Evolutionary conservation across 1,139 yeast species (phyloP), one percentile per base, ranked within the genome.

Genomic region (Magnusiomyces magnusii): DNA sequence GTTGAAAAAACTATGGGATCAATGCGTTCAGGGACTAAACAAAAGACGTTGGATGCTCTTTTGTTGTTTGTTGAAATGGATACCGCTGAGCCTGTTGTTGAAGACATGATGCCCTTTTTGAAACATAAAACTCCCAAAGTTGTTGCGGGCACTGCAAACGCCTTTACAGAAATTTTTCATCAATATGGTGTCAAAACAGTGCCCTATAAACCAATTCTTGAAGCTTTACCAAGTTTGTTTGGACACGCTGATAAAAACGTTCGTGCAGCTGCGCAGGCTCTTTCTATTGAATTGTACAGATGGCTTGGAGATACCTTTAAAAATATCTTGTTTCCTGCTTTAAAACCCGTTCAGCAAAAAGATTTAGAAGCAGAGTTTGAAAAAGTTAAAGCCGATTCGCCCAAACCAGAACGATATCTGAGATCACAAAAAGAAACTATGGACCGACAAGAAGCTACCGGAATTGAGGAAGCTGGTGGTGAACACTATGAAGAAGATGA

Each of bases 311-410:
- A 78, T 34, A 77, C 84, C 0, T 75, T 90, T 56, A 83, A 83
- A 57, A 77, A 80, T 17, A 71, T 84, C 0, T 73, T 91, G 50
- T 81, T 91, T 61, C 82, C 86, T 1, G 84, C 84, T 39, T 77
- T 93, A 70, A 93, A 93, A 69, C 96, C 97, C 0, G 90, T 91
- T 17, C 98, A 93, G 71, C 95, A 90, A 71, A 88, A 86, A 65
- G 99, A 93, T 67, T 78, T 95, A 61, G 79, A 84, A 2, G 81
- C 82, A 49, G 84, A 80, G 23, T 90, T 93, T 71, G 86, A 80
- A 42, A 78, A 76, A 55, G 78, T 81, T 31, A 74, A 75, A 57
- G 77, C 70, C 57, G 77, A 74, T 3, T 65, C 71, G 1, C 84
- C 85, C 0, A 77, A 74, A 10, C 93, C 86, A 64, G 75, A 76